Evolutionary conservation across 2,329 filamentous ascomycete species (phyloP).

Genomic region (Sporothrix sp.): DNA sequence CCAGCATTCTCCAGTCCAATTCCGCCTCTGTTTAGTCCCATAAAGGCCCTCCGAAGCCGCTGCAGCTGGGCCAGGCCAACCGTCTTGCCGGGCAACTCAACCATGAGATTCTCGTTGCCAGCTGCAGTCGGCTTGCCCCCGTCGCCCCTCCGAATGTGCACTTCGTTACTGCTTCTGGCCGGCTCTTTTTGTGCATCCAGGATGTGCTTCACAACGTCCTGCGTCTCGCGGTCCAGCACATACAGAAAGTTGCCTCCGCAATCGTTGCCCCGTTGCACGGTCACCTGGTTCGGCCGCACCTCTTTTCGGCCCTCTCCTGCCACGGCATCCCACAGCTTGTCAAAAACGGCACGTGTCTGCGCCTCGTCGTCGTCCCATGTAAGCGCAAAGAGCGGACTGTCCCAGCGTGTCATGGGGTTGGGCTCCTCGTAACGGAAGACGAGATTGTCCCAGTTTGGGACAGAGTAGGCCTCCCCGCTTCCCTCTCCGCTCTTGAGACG

Average conservation of each 20-base stretch:
- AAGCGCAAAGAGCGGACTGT: constrained; percentile 71
- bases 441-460: constrained; percentile 63
- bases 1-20: constrained; percentile 48
- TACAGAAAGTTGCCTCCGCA: constrained; percentile 67
- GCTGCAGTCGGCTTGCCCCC: constrained; percentile 9
- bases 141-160: constrained; percentile 34
- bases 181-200: constrained; percentile 61
- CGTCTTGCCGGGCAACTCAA: constrained; percentile 57
- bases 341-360: constrained; percentile 46
- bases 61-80: constrained; percentile 68
- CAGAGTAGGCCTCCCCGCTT: constrained; percentile 36
- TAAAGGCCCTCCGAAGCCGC: constrained; percentile 66
- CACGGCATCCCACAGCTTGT: constrained; percentile 65
- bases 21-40: constrained; percentile 62
- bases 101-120: constrained; percentile 37
- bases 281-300: constrained; percentile 66
- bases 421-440: constrained; percentile 80
- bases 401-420: constrained; percentile 76
- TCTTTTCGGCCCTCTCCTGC: constrained; percentile 50
- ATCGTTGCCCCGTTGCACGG: constrained; percentile 54
- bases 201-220: constrained; percentile 62
- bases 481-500: constrained; percentile 33
- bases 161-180: constrained; percentile 48
- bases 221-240: constrained; percentile 67
- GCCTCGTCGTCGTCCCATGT: constrained; percentile 63